Percentiles rank a stretch among this genome's conserved stretches.
Evolutionary conservation across 306 rosid species (phyloP).

Genomic region (Castanea mollissima): DNA sequence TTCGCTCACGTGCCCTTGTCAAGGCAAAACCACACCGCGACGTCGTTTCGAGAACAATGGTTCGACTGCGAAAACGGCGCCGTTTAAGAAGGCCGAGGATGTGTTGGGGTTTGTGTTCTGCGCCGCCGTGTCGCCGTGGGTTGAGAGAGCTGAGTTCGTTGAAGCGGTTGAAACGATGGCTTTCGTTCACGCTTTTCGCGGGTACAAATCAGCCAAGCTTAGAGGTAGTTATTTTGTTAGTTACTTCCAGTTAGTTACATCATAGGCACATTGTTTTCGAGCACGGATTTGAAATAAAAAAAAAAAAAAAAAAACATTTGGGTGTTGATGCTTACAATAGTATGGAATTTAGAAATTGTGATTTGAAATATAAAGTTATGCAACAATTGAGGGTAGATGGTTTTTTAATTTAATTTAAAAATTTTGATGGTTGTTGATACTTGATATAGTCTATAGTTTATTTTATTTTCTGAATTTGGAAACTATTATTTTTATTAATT

Average conservation of each 20-base stretch:
- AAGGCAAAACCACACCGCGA: no score
- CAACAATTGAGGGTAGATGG: background rate
- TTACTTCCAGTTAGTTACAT: no score
- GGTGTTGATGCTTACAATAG: conserved; percentile 3
- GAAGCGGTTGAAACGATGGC: conserved; percentile 28
- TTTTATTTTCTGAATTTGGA: background rate
- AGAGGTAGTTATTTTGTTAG: conserved; percentile 16
- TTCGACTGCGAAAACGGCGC: background rate
- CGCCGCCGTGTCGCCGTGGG: conserved; percentile 34
- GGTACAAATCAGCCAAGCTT: background rate
- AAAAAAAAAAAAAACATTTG: no score
- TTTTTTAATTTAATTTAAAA: background rate
- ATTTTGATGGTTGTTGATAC: no score
- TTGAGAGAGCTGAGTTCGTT: conserved; percentile 19
- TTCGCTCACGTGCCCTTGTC: conserved; percentile 24
- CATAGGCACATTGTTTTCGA: no score
- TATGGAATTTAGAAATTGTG: background rate
- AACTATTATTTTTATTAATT: no score
- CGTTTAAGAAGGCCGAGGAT: conserved; percentile 8
- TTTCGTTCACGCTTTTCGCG: conserved; percentile 36
- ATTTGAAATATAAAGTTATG: background rate
- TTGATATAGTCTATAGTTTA: background rate
- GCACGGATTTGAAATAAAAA: no score
- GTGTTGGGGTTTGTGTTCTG: conserved; percentile 30
- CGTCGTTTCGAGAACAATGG: no score